Base-by-base conservation (phyloP, 345 rosid genomes). In the Corchorus capsularis region DNA sequence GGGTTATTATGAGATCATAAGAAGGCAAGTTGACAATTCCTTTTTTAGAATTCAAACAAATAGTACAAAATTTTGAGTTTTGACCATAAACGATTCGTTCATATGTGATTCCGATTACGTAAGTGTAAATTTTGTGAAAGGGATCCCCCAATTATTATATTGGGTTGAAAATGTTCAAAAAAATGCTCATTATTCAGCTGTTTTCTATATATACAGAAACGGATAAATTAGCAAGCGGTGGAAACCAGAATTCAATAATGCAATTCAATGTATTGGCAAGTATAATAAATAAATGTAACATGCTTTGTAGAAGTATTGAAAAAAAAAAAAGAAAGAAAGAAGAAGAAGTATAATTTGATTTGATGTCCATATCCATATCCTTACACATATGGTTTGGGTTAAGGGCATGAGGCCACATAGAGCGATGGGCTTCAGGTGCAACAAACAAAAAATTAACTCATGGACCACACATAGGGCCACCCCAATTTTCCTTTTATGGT, bases 381-480 rank as follows among this genome's bases (percentile, higher is more conserved):
- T 66, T 46, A 17, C 13, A 63, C 16, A 39, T 37, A 39, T 39
- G 43, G 27, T 27, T 34, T 63, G n/a, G 13, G 22, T 4, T 63
- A 4, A 39, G 68, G 46, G 14, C 68, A 63, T 22, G 17, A 6
- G n/a, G 15, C 71, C 12, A 6, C 43, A 34, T 1, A 61, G 3
- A 47, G 56, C 11, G 47, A 67, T 46, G 71, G 54, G 71, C 71
- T 45, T 66, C n/a, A 46, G n/a, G 8, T 66, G n/a, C 53, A 19
- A 45, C 54, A 45, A 45, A 43, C 27, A 27, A 27, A 27, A 27
- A 39, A 20, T 22, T 22, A 41, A 41, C 71, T 46, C 11, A 13
- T 19, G 54, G 35, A 66, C 71, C 71, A 66, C 71, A 20, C 54
- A 56, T 2, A 41, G 32, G 50, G 15, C 16, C 22, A 64, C 41